A percentile compares a stretch with the other conserved stretches of the same genome.
These are phyloP conservation scores for Cantharellus cinnabarinus DNA, from an alignment of 768 basidiomycete genomes.

Conservation along the genomic window DNA sequence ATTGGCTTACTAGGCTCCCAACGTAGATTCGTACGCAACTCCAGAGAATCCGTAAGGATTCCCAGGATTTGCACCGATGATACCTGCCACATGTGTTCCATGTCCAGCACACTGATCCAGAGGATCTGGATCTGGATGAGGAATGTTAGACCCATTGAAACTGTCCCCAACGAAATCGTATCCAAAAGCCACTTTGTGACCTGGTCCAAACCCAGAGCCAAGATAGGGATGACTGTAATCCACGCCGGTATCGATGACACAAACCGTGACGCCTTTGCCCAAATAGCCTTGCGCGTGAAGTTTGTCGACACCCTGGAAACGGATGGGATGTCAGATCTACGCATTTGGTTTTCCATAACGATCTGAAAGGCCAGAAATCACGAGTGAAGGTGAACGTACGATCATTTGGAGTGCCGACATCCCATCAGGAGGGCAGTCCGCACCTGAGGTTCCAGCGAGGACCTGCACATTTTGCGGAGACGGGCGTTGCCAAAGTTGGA, in stretches of 20 bases:
- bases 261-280: constrained; percentile 4
- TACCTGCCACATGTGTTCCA: constrained; percentile 4
- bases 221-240: constrained; percentile 6
- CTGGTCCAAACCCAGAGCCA: constrained; percentile 4
- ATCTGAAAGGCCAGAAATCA: background rate
- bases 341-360: background rate
- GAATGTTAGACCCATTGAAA: background rate
- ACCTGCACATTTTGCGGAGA: no score
- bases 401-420: no score
- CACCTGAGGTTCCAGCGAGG: no score
- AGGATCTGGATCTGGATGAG: constrained; percentile 5
- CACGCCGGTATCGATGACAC: constrained; percentile 7
- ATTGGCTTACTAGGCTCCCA: constrained; percentile 5
- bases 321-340: background rate
- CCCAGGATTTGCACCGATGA: constrained; percentile 6
- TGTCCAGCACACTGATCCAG: constrained; percentile 6
- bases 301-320: constrained; percentile 2
- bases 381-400: background rate
- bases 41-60: constrained; percentile 3
- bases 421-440: no score
- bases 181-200: constrained; percentile 4
- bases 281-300: constrained; percentile 5
- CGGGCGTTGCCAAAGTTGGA: no score
- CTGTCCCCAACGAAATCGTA: constrained; percentile 7
- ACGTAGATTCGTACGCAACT: constrained; percentile 1